Conservation (phyloP, 1,284 basidiomycete genomes). For the Cryptococcus sp. region DNA sequence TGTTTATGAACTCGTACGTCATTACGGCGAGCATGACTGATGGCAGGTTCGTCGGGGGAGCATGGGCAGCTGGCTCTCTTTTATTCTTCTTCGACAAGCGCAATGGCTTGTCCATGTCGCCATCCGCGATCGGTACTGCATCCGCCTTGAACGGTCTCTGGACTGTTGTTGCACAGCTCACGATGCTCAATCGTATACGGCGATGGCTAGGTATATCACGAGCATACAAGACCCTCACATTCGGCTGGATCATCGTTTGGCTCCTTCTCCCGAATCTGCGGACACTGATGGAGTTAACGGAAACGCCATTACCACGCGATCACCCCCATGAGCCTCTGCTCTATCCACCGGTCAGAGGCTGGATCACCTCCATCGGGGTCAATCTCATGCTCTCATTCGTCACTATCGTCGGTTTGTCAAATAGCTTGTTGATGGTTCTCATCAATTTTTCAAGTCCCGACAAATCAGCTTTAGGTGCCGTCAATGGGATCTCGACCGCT, state of each 20-base stretch:
- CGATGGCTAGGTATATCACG: conserved; percentile 29
- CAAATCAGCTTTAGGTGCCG: conserved; percentile 37
- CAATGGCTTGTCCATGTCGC: conserved; percentile 11
- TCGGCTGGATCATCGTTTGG: conserved; percentile 39
- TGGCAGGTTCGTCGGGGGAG: conserved; percentile 33
- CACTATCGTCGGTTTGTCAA: conserved; percentile 30
- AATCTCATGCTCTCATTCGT: conserved; percentile 33
- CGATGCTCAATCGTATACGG: conserved; percentile 38
- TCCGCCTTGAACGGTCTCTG: conserved; percentile 43
- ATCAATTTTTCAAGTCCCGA: conserved; percentile 41
- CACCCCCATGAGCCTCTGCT: conserved; percentile 9
- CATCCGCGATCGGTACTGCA: conserved; percentile 38
- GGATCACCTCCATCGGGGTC: conserved; percentile 31
- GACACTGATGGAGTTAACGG: conserved; percentile 22
- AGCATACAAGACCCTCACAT: conserved; percentile 34
- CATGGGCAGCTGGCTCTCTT: conserved; percentile 38
- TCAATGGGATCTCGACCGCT: conserved; percentile 42
- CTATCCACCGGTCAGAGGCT: conserved; percentile 24
- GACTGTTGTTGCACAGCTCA: conserved; percentile 40
- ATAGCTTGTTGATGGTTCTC: conserved; percentile 38
- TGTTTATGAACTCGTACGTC: conserved; percentile 40
- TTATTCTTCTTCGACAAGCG: conserved; percentile 42
- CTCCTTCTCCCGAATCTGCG: conserved; percentile 35
- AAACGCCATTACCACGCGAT: conserved; percentile 17
- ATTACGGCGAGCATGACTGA: not conserved